Evolutionary conservation across 805 yeast genomes (phyloP).

Genomic region (Kurtzmaniella fragi): DNA sequence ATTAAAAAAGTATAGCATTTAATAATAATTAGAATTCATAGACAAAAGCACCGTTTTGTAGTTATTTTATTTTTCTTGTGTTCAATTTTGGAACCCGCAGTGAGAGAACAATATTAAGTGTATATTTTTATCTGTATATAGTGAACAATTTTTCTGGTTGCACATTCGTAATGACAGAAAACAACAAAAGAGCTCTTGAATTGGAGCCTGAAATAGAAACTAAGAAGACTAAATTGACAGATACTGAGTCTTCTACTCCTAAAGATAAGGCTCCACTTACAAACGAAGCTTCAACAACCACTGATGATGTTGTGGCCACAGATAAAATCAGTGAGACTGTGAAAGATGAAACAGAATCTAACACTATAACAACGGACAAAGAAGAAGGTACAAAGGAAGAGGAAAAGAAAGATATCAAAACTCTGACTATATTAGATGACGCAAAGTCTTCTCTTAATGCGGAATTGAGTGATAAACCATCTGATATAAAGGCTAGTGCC

Average conservation of each 20-base stretch:
- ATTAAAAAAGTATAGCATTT: neutral
- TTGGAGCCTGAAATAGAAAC: neutral
- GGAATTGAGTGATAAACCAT: neutral
- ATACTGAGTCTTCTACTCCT: too few relatives aligned
- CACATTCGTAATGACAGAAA: too few relatives aligned
- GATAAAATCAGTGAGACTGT: neutral
- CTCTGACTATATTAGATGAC: neutral
- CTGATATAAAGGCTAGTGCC: neutral
- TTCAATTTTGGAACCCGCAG: neutral
- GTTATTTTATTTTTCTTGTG: neutral
- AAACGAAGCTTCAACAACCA: neutral
- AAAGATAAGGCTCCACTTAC: neutral
- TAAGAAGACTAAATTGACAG: neutral
- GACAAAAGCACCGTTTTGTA: too few relatives aligned
- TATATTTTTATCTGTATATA: too few relatives aligned
- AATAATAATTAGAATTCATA: too few relatives aligned
- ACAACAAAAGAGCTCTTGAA: conserved; percentile 2
- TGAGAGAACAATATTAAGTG: neutral
- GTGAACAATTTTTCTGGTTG: too few relatives aligned
- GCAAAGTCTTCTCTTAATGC: neutral
- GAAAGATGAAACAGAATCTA: too few relatives aligned
- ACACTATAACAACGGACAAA: neutral
- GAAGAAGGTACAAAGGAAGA: neutral
- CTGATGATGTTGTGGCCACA: too few relatives aligned
- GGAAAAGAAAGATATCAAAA: neutral